Conservation (phyloP, 441 rosid genomes). For the Adansonia gregorii region DNA sequence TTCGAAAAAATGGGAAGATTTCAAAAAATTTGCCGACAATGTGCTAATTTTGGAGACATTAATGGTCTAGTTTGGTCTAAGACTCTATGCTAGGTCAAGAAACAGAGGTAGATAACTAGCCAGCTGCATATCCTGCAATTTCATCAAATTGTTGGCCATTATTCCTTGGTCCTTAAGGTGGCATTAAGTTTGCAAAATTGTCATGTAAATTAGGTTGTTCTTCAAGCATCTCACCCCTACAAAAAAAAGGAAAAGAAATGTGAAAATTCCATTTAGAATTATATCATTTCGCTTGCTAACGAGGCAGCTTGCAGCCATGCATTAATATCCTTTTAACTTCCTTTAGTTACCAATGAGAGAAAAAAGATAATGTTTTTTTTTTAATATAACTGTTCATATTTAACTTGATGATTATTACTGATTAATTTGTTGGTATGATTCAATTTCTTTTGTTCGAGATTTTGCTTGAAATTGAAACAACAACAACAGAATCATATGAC, state of each 20-base stretch:
- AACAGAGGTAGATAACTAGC: background rate
- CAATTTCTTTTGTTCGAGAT: background rate
- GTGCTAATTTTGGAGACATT: background rate
- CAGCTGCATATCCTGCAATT: conserved; percentile 13
- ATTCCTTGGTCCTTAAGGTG: conserved; percentile 6
- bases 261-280: too few species aligned
- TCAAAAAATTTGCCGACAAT: background rate
- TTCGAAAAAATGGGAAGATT: background rate
- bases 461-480: background rate
- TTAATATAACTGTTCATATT: background rate
- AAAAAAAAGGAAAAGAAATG: background rate
- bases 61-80: background rate
- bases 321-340: too few species aligned
- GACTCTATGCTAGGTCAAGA: background rate
- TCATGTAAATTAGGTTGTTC: background rate
- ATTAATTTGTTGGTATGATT: too few species aligned
- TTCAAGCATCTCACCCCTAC: background rate
- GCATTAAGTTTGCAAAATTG: conserved; percentile 13
- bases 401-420: background rate
- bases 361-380: too few species aligned
- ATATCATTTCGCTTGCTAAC: too few species aligned
- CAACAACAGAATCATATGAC: background rate
- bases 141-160: background rate
- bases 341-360: too few species aligned
- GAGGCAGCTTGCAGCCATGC: background rate